phyloP scores from a whole-genome alignment of 208 protist genomes.

The Entamoeba histolytica region DNA sequence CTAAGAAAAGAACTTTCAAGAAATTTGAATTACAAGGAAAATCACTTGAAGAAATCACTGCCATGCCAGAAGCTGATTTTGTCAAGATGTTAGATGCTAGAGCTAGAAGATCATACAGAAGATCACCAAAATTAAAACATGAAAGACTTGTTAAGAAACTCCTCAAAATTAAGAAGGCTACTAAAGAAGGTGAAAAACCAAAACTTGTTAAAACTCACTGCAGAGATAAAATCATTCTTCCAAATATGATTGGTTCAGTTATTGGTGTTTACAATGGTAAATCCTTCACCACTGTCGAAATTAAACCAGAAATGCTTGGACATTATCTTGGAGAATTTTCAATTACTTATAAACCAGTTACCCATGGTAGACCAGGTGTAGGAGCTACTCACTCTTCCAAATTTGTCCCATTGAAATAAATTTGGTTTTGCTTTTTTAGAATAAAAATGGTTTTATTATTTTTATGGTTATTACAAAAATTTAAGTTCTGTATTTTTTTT shows the following conservation, averaged over 20 bases:
- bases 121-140: conserved; percentile 61
- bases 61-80: background rate
- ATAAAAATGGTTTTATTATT: too few relatives aligned
- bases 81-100: conserved; percentile 38
- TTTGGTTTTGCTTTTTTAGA: too few relatives aligned
- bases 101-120: conserved; percentile 67
- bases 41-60: conserved; percentile 8
- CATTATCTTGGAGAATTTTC: conserved; percentile 98
- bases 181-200: conserved; percentile 78
- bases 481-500: too few relatives aligned
- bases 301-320: conserved; percentile 95
- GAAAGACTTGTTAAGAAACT: conserved; percentile 79
- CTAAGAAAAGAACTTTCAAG: conserved; percentile 11
- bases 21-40: conserved; percentile 17
- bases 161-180: conserved; percentile 52
- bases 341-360: conserved; percentile 89
- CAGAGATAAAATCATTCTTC: conserved; percentile 92
- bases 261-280: conserved; percentile 98
- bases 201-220: conserved; percentile 93
- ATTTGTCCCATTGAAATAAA: conserved; percentile 46
- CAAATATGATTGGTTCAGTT: conserved; percentile 94
- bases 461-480: too few relatives aligned
- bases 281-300: conserved; percentile 86
- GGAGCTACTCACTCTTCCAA: conserved; percentile 73
- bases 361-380: conserved; percentile 91